Base-by-base conservation (phyloP, 1,139 yeast genomes). In the Entelexis paramagnoliae region DNA sequence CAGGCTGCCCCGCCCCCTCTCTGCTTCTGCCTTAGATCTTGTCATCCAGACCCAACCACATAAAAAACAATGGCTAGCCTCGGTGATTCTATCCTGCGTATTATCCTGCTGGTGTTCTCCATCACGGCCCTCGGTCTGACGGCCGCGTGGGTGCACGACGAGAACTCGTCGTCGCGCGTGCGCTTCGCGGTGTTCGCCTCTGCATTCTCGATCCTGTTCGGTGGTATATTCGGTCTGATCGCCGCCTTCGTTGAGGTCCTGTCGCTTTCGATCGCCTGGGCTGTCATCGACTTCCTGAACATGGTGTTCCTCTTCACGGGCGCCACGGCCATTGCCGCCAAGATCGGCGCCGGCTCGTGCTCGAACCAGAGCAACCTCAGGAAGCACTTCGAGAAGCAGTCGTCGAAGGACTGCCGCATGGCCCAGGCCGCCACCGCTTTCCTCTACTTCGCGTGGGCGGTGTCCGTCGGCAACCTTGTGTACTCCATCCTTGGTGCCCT, bases 251-350 rank as follows among this genome's bases (percentile, higher is more conserved):
- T 86, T 62, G 80, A 81, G 56, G 79, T 82, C 60, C 75, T 89
- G 59, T 95, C 95, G 48, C 85, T 93, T 83, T 97, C 97, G 61
- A 70, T 85, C 54, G 68, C 88, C 60, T 71, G 86, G 67, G 57
- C 82, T 54, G 63, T 73, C 53, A 72, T 86, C 65, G 98, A 91
- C 76, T 81, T 87, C 71, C 74, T 91, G 70, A 87, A 88, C 78
- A 72, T 81, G 65, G 84, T 89, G 60, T 89, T 91, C 79, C 81
- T 95, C 55, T 86, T 91, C 71, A 81, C 97, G 53, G 97, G 86
- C 61, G 97, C 91, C 60, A 80, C 95, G 54, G 95, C 96, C 51
- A 73, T 91, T 68, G 97, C 96, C 53, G 94, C 88, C 59, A 93
- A 81, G 63, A 81, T 84, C 67, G 79, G 87, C 69, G 77, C 75